A percentile compares a stretch with the other conserved stretches of the same genome.
phyloP scores from a whole-genome alignment of 257 asterid genomes.

The Solanum corneliomulleri region DNA sequence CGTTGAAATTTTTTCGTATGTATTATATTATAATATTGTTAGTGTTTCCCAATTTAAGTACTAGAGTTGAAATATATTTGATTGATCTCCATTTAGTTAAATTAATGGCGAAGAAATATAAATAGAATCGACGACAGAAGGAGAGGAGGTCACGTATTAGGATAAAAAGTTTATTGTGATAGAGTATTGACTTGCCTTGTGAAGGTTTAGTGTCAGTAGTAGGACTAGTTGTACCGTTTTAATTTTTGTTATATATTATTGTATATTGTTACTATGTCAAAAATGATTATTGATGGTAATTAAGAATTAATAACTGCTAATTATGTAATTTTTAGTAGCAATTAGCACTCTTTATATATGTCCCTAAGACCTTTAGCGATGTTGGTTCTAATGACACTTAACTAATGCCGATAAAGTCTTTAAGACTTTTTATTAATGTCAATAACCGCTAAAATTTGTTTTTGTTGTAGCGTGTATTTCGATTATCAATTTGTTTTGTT shows the following conservation, averaged over 20 bases:
- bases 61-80: background rate
- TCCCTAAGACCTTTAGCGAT: too few relatives aligned
- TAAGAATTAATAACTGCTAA: too few relatives aligned
- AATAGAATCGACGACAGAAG: background rate
- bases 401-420: too few relatives aligned
- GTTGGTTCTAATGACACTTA: too few relatives aligned
- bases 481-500: background rate
- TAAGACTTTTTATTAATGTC: too few relatives aligned
- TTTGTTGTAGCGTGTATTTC: too few relatives aligned
- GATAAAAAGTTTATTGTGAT: too few relatives aligned
- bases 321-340: too few relatives aligned
- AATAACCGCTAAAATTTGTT: too few relatives aligned
- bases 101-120: background rate
- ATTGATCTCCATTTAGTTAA: background rate
- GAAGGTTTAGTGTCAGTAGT: background rate
- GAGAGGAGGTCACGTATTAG: background rate
- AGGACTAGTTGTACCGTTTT: background rate
- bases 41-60: background rate
- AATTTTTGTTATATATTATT: background rate
- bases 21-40: background rate
- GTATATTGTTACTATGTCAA: accelerated
- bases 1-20: background rate
- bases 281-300: too few relatives aligned
- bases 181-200: background rate
- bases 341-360: too few relatives aligned